phyloP scores from a whole-genome alignment of 73 alveolate species.

The Tetrahymena elliotti region DNA sequence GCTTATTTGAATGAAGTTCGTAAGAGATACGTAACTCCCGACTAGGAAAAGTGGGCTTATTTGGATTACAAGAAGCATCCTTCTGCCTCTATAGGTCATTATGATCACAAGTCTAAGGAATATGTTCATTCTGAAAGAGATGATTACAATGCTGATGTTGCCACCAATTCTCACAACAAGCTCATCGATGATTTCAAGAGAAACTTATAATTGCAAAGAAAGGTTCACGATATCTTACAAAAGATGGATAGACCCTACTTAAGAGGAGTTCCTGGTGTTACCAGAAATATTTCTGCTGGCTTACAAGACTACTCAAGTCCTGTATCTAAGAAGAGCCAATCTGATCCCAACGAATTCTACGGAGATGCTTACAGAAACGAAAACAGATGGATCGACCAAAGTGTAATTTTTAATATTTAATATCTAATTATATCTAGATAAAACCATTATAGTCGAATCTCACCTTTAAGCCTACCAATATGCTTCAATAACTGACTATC shows the following conservation, averaged over 20 bases:
- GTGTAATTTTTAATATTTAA: neutral
- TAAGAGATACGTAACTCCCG: neutral
- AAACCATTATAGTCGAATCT: neutral
- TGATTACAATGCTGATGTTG: neutral
- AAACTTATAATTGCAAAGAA: conserved; percentile 6
- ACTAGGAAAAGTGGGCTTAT: neutral
- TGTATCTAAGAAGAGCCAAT: neutral
- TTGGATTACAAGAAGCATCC: neutral
- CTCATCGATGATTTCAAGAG: conserved; percentile 20
- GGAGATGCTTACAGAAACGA: conserved; percentile 27
- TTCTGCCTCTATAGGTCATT: neutral
- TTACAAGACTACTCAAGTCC: conserved; percentile 9
- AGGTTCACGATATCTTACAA: conserved; percentile 21
- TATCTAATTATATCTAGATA: neutral
- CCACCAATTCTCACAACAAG: conserved; percentile 1
- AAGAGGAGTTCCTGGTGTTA: conserved; percentile 23
- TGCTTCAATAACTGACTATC: neutral
- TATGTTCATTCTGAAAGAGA: neutral
- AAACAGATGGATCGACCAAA: conserved; percentile 42
- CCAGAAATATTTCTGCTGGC: conserved; percentile 26
- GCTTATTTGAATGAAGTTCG: neutral
- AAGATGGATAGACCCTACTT: conserved; percentile 34
- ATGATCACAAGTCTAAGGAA: neutral
- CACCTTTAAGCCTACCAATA: neutral
- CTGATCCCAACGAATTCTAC: conserved; percentile 5